phyloP scores from a whole-genome alignment of 2,329 filamentous ascomycete genomes.

The Aureobasidium sp. region DNA sequence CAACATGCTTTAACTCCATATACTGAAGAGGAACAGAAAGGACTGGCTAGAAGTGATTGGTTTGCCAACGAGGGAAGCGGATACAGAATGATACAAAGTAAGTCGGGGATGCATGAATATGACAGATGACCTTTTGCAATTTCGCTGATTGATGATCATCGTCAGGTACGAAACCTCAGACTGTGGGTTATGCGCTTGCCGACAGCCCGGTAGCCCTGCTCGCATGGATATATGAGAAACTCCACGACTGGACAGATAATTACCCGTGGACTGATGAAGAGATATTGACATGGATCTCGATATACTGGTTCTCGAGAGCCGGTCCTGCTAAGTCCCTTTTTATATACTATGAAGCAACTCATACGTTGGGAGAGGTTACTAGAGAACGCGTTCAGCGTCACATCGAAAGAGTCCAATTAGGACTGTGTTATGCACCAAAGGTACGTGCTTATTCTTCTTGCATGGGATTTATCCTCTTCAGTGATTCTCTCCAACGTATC shows the following conservation, averaged over 20 bases:
- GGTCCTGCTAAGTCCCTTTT: slow-evolving; percentile 60
- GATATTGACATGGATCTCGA: slow-evolving; percentile 64
- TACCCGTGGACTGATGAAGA: slow-evolving; percentile 73
- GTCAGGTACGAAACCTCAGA: slow-evolving; percentile 58
- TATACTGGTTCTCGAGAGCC: slow-evolving; percentile 65
- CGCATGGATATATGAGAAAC: slow-evolving; percentile 75
- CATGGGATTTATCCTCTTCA: no score
- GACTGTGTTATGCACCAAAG: slow-evolving; percentile 50
- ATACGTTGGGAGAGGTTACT: slow-evolving; percentile 27
- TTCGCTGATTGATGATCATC: slow-evolving; percentile 14
- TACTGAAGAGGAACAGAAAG: slow-evolving; percentile 43
- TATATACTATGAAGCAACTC: slow-evolving; percentile 65
- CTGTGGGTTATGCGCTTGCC: slow-evolving; percentile 59
- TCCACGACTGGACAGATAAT: slow-evolving; percentile 66
- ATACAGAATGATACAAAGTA: slow-evolving; percentile 51
- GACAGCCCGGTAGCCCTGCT: slow-evolving; percentile 65
- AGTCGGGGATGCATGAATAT: background rate
- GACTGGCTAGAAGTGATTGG: slow-evolving; percentile 49
- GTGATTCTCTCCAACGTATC: no score
- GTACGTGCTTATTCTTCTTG: background rate
- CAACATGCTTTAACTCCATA: slow-evolving; percentile 51
- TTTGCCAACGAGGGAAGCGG: slow-evolving; percentile 51
- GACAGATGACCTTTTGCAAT: background rate
- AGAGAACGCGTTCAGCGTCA: slow-evolving; percentile 34
- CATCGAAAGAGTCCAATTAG: slow-evolving; percentile 44